Percentiles rank a stretch among this genome's conserved stretches.
Conservation (phyloP, 306 rosid species). For the Prunus armeniaca region DNA sequence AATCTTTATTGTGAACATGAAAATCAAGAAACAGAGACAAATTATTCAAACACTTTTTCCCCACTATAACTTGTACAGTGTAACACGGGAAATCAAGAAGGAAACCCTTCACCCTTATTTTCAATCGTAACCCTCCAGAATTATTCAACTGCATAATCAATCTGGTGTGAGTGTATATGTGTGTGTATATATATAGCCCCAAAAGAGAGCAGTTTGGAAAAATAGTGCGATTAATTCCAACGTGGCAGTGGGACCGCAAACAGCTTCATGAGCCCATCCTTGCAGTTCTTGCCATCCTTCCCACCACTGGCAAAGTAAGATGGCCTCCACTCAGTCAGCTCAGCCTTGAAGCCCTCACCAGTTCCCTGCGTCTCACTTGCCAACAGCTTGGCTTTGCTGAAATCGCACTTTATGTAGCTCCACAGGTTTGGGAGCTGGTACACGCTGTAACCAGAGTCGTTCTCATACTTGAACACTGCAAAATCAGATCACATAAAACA, state of each 20-base stretch:
- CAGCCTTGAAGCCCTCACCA: conserved; percentile 41
- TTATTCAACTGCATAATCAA: background rate
- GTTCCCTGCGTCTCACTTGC: conserved; percentile 37
- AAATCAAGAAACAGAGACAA: background rate
- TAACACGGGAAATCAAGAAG: background rate
- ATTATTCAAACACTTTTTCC: background rate
- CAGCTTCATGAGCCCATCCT: conserved; percentile 51
- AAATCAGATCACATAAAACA: background rate
- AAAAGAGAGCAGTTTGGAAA: background rate
- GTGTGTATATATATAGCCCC: background rate
- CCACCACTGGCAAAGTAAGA: conserved; percentile 56
- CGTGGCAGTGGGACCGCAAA: conserved; percentile 32
- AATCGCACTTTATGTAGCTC: conserved; percentile 51
- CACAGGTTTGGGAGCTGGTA: conserved; percentile 42
- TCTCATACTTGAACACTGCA: conserved; percentile 57
- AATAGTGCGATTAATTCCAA: background rate
- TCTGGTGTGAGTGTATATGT: background rate
- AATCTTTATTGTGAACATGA: background rate
- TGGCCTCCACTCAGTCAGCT: conserved; percentile 41
- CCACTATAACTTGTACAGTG: background rate
- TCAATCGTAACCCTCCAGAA: background rate
- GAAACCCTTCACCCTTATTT: background rate
- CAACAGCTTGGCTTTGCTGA: conserved; percentile 40
- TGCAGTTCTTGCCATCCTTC: conserved; percentile 41
- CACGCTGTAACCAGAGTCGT: conserved; percentile 31